Conservation (phyloP, 192 early-diverging fungal species). For the Gigaspora rosea region DNA sequence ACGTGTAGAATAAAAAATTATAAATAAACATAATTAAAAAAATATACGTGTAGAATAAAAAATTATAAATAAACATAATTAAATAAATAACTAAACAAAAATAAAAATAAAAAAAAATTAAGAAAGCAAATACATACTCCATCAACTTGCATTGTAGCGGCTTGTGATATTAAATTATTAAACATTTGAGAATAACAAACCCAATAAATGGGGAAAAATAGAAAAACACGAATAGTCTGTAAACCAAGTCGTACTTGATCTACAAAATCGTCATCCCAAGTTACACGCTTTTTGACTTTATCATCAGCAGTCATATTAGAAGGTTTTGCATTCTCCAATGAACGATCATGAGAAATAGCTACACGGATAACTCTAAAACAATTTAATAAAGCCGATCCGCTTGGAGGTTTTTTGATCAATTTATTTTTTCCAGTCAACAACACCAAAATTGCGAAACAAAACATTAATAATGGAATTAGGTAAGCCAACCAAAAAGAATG, state of each 20-base stretch:
- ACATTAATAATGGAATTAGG: conserved; percentile 57
- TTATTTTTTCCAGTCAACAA: conserved; percentile 53
- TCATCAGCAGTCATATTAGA: conserved; percentile 45
- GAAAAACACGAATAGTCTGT: conserved; percentile 68
- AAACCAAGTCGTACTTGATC: conserved; percentile 63
- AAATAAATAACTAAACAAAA: too few species aligned
- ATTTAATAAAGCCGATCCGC: conserved; percentile 61
- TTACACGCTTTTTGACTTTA: conserved; percentile 36
- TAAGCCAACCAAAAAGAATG: conserved; percentile 60
- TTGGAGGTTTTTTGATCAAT: conserved; percentile 57
- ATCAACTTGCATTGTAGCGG: conserved; percentile 57
- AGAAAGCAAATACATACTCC: too few species aligned
- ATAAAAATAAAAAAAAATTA: too few species aligned
- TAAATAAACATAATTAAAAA: too few species aligned
- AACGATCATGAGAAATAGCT: conserved; percentile 41
- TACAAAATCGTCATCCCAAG: conserved; percentile 75
- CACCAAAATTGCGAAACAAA: conserved; percentile 52
- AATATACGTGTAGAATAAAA: too few species aligned
- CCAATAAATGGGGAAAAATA: conserved; percentile 77
- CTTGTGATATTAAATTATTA: conserved; percentile 64
- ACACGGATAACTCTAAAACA: conserved; percentile 47
- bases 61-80: too few species aligned
- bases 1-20: too few species aligned
- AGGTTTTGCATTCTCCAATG: conserved; percentile 66
- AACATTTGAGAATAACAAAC: conserved; percentile 66